These are phyloP conservation scores for Leccinum boreale DNA, from an alignment of 768 basidiomycete species.

Conservation along the genomic window DNA sequence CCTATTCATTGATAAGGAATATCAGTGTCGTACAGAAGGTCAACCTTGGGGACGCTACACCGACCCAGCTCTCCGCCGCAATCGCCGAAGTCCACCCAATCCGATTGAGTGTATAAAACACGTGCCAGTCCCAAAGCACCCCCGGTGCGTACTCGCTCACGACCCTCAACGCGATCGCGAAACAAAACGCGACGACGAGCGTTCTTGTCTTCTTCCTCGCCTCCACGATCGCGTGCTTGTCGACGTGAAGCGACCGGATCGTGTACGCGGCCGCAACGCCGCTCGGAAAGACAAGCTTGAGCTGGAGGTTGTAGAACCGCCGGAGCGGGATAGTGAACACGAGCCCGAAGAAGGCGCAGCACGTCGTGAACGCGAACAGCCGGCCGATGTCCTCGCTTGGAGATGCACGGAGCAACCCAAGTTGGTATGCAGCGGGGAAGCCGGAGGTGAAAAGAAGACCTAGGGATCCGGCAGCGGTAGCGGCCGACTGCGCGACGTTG, in stretches of 20 bases:
- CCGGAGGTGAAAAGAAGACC: slow-evolving; percentile 1
- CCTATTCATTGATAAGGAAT: not conserved
- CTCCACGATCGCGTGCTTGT: not conserved
- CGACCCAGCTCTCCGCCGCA: slow-evolving; percentile 1
- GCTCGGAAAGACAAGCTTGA: slow-evolving; percentile 1
- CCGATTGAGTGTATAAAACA: not conserved
- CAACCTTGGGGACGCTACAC: not conserved
- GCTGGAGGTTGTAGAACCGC: not conserved
- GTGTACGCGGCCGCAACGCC: not conserved
- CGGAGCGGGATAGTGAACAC: not conserved
- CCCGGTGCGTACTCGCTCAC: not conserved
- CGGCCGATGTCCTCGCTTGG: not conserved
- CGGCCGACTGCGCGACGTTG: not conserved
- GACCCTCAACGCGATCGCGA: not conserved
- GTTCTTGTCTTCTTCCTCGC: slow-evolving; percentile 1
- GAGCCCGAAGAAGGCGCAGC: slow-evolving; percentile 1
- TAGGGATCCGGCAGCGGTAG: not conserved
- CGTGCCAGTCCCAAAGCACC: slow-evolving; percentile 1
- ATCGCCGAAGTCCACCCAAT: not conserved
- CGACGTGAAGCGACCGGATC: not conserved
- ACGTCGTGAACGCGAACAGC: not conserved
- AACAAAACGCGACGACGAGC: not conserved
- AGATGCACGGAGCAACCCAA: not conserved
- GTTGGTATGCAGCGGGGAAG: not conserved
- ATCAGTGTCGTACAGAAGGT: not conserved